phyloP scores from a whole-genome alignment of 345 rosid species.

The Corchorus olitorius region DNA sequence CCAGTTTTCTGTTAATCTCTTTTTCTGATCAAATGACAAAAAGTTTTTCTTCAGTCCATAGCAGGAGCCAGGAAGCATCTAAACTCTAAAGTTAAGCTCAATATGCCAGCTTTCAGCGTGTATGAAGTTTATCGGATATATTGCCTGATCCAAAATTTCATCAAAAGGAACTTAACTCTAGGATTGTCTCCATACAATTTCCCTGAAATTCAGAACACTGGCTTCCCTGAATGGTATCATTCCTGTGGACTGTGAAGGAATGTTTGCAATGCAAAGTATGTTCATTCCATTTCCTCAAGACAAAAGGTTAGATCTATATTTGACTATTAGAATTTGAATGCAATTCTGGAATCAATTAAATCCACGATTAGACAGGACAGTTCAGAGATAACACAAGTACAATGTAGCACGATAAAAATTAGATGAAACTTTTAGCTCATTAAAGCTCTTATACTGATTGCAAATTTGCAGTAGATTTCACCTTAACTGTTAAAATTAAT shows the following conservation, averaged over 20 bases:
- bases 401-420: neutral
- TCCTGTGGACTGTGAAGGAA: neutral
- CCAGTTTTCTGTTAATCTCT: neutral
- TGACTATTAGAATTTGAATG: neutral
- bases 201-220: neutral
- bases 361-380: neutral
- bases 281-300: neutral
- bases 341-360: neutral
- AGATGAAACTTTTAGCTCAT: neutral
- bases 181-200: neutral
- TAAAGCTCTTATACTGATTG: neutral
- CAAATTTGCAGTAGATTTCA: neutral
- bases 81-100: neutral
- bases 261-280: neutral
- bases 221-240: neutral
- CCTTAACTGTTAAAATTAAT: neutral
- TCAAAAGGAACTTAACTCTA: neutral
- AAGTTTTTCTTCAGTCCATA: neutral
- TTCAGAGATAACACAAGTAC: neutral
- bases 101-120: neutral
- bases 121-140: neutral
- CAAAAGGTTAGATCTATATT: neutral
- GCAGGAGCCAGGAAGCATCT: neutral
- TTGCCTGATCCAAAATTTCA: neutral
- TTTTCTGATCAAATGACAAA: neutral